These are phyloP conservation scores for Buddleja alternifolia DNA, from an alignment of 257 asterid species.

Conservation along the genomic window DNA sequence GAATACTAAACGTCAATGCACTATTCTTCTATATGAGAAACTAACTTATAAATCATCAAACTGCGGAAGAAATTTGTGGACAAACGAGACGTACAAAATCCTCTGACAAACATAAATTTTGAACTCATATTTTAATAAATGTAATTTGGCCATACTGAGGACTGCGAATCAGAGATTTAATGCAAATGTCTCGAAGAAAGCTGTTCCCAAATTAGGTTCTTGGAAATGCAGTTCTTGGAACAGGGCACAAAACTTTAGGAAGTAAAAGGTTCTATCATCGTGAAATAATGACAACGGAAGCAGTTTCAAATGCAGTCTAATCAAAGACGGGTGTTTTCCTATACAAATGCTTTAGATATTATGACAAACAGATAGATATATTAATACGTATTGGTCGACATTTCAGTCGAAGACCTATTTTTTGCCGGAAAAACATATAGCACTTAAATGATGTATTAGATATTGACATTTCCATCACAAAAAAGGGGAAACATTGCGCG, in stretches of 20 bases:
- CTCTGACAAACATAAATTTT: neutral
- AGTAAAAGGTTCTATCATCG: neutral
- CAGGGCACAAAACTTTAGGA: neutral
- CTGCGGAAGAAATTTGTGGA: too few relatives aligned
- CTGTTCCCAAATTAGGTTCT: neutral
- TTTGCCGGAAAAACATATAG: too few relatives aligned
- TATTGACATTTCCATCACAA: too few relatives aligned
- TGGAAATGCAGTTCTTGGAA: neutral
- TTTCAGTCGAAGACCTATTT: too few relatives aligned
- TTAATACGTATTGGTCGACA: neutral
- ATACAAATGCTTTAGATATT: neutral
- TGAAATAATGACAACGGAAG: constrained; percentile 1
- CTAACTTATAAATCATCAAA: neutral
- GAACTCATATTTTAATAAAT: neutral
- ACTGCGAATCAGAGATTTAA: neutral
- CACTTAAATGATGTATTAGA: too few relatives aligned
- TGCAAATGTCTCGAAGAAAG: neutral
- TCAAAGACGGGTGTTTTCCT: neutral
- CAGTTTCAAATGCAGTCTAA: neutral
- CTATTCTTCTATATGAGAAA: neutral
- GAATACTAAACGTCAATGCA: neutral
- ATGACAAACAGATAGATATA: neutral
- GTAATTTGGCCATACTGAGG: neutral
- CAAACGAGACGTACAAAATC: neutral
- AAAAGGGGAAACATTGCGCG: too few relatives aligned